phyloP scores from a whole-genome alignment of 2,329 filamentous ascomycete species.

The Alternaria alternata region DNA sequence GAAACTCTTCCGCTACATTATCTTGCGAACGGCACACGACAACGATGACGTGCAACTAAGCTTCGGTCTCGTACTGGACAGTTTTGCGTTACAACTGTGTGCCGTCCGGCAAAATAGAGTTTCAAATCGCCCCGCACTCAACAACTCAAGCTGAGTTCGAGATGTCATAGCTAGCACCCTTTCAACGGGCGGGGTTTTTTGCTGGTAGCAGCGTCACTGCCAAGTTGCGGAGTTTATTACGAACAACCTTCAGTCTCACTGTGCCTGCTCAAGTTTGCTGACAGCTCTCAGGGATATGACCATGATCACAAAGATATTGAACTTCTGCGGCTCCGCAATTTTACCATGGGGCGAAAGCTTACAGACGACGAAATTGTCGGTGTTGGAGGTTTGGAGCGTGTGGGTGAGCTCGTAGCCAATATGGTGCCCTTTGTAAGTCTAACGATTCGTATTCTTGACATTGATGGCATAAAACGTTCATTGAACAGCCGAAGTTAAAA shows the following conservation, averaged over 20 bases:
- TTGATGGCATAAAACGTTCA: neutral
- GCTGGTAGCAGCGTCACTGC: neutral
- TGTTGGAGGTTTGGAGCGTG: constrained; percentile 68
- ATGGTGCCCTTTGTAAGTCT: constrained; percentile 82
- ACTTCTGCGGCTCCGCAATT: constrained; percentile 81
- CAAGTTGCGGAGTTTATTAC: neutral
- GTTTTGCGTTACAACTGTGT: constrained; percentile 14
- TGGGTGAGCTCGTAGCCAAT: constrained; percentile 69
- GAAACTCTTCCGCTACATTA: neutral
- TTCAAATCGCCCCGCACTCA: constrained; percentile 11
- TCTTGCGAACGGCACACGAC: neutral
- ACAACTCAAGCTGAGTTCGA: constrained; percentile 8
- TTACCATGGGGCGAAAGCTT: constrained; percentile 74
- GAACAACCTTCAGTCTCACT: constrained; percentile 2
- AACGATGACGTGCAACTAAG: neutral
- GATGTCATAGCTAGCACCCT: neutral
- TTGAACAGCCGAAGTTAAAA: constrained; percentile 8
- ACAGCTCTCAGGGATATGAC: constrained; percentile 70
- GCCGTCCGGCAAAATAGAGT: constrained; percentile 14
- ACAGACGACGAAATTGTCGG: constrained; percentile 69
- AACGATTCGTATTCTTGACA: neutral
- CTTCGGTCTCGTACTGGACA: constrained; percentile 5
- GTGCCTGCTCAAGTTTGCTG: constrained; percentile 25
- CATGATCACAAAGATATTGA: constrained; percentile 80
- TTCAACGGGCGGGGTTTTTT: constrained; percentile 1